Conservation (phyloP, 73 alveolate genomes). For the Stentor roeselii region DNA sequence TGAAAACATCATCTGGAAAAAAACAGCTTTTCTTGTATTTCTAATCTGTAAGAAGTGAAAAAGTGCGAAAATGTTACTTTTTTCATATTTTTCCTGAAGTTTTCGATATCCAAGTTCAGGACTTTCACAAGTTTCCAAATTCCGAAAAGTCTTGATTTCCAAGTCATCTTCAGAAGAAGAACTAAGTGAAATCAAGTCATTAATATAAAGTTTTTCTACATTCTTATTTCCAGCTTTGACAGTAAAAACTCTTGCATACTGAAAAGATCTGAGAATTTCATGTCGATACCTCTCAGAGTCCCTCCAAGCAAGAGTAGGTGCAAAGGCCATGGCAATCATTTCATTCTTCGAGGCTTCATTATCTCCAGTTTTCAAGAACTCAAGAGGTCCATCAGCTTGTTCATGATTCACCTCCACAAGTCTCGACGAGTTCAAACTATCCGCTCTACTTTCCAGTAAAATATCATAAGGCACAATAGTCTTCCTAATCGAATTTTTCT, state of each 20-base stretch:
- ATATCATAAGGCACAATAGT: background rate
- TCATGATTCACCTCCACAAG: background rate
- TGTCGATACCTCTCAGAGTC: background rate
- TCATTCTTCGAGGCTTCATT: background rate
- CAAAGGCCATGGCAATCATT: background rate
- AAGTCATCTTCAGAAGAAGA: background rate
- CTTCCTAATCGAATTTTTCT: background rate
- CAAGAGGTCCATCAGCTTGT: background rate
- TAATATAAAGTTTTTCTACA: background rate
- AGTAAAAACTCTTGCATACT: background rate
- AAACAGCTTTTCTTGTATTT: background rate
- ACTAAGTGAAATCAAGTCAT: background rate
- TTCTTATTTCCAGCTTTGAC: background rate
- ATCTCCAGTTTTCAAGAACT: background rate
- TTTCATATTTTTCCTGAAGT: background rate
- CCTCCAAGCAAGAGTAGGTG: background rate
- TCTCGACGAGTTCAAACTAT: no score
- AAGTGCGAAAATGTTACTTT: background rate
- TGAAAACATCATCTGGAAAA: background rate
- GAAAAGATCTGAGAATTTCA: background rate
- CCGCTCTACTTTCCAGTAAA: background rate
- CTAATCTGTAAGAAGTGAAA: background rate
- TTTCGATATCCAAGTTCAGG: background rate
- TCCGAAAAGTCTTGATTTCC: background rate
- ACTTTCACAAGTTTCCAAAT: background rate